Evolutionary conservation across 108 stramenopile genomes (phyloP).

Genomic region (Fragilaria crotonensis): DNA sequence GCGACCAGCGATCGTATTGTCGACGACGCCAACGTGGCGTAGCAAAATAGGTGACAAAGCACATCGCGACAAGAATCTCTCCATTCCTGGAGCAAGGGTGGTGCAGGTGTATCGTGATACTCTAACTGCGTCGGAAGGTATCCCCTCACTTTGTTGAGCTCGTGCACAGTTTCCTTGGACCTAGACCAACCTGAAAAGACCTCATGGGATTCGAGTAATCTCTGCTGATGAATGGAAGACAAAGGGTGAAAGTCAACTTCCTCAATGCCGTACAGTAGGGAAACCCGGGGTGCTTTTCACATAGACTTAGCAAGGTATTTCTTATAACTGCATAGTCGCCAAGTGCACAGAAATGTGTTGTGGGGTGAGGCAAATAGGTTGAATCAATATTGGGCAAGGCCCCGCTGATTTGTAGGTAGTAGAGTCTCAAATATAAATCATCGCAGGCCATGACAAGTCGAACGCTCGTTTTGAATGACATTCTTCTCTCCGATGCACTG

Average conservation of each 20-base stretch:
- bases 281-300: neutral
- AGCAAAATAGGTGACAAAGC: slow-evolving; percentile 48
- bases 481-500: neutral
- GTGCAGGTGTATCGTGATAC: slow-evolving; percentile 42
- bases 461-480: slow-evolving; percentile 14
- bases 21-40: slow-evolving; percentile 37
- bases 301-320: neutral
- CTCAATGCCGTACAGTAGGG: neutral
- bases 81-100: slow-evolving; percentile 35
- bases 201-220: slow-evolving; percentile 17
- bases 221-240: slow-evolving; percentile 16
- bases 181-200: slow-evolving; percentile 20
- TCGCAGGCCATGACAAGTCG: slow-evolving; percentile 33
- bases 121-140: neutral
- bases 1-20: slow-evolving; percentile 2
- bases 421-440: slow-evolving; percentile 33
- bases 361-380: slow-evolving; percentile 27
- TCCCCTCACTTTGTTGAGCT: neutral
- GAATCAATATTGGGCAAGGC: slow-evolving; percentile 4
- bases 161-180: neutral
- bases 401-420: slow-evolving; percentile 27
- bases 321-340: neutral
- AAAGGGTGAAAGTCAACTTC: slow-evolving; percentile 16
- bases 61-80: slow-evolving; percentile 57
- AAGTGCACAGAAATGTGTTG: slow-evolving; percentile 14